Evolutionary conservation across 2,329 filamentous ascomycete species (phyloP).

Genomic region (Thelonectria discophora): DNA sequence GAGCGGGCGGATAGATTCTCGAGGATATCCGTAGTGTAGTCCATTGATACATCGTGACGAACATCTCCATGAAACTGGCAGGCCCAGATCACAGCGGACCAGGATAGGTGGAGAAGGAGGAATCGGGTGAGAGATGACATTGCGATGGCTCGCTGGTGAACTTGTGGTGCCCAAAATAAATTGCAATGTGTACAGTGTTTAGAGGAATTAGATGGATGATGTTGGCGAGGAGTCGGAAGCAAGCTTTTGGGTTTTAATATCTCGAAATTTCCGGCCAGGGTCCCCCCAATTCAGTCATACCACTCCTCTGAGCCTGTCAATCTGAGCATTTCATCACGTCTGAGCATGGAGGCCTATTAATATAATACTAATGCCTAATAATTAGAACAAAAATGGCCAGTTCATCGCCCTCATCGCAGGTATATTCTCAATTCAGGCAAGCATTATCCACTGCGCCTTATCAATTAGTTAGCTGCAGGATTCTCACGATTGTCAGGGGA

Average conservation of each 20-base stretch:
- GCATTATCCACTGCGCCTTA: neutral
- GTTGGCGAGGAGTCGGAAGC: no score
- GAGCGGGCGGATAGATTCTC: conserved; percentile 7
- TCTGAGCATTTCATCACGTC: no score
- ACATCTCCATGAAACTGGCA: conserved; percentile 4
- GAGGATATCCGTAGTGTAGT: neutral
- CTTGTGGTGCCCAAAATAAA: no score
- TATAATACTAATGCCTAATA: neutral
- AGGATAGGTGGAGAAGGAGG: neutral
- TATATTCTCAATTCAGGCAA: neutral
- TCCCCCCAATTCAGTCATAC: no score
- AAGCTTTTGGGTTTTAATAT: no score
- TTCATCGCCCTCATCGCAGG: neutral
- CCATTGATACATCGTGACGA: neutral
- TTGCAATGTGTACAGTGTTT: no score
- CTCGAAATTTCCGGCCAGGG: no score
- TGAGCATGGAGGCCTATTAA: neutral
- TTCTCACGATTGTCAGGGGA: neutral
- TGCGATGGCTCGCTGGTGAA: neutral
- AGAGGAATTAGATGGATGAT: no score
- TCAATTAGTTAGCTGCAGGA: neutral
- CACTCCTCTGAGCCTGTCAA: no score
- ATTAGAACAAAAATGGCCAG: neutral
- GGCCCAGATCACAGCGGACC: neutral
- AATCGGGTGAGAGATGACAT: neutral